Evolutionary conservation across 2,329 filamentous ascomycete species (phyloP).

Genomic region (Nemania bipapillata): DNA sequence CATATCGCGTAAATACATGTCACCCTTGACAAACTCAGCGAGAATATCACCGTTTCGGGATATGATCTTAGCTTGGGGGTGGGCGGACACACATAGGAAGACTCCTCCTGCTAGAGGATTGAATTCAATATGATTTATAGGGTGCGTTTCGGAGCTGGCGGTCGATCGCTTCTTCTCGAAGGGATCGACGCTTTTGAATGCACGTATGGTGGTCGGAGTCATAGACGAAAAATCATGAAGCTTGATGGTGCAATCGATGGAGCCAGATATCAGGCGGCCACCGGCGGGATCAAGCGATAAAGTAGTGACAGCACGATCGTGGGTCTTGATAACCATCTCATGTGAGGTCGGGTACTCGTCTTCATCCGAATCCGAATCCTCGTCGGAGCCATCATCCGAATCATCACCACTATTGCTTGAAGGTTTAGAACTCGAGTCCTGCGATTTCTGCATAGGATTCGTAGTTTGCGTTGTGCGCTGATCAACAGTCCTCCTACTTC

Average conservation of each 20-base stretch:
- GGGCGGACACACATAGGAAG: conserved; percentile 87
- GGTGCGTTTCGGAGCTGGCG: conserved; percentile 81
- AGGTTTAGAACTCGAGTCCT: conserved; percentile 45
- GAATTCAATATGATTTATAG: conserved; percentile 87
- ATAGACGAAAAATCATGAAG: conserved; percentile 95
- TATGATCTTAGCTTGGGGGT: conserved; percentile 89
- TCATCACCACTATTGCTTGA: conserved; percentile 57
- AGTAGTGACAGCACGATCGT: conserved; percentile 86
- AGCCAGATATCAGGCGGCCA: conserved; percentile 86
- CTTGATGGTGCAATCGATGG: conserved; percentile 89
- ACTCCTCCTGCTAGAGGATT: conserved; percentile 82
- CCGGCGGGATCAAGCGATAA: conserved; percentile 87
- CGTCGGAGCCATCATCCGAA: conserved; percentile 65
- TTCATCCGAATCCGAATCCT: conserved; percentile 70
- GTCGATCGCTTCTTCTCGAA: conserved; percentile 76
- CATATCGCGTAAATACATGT: conserved; percentile 98
- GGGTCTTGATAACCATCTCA: conserved; percentile 90
- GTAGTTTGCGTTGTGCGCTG: conserved; percentile 48
- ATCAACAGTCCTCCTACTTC: conserved; percentile 71
- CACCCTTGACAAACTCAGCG: conserved; percentile 92
- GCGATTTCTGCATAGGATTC: conserved; percentile 49
- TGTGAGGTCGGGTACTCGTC: conserved; percentile 94
- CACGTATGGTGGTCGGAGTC: conserved; percentile 91
- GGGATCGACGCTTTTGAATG: conserved; percentile 92
- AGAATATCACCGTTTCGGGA: conserved; percentile 87